A percentile compares a stretch with the other conserved stretches of the same genome.
These are phyloP conservation scores for Penicillium sp. DNA, from an alignment of 2,329 filamentous ascomycete species.

Conservation along the genomic window DNA sequence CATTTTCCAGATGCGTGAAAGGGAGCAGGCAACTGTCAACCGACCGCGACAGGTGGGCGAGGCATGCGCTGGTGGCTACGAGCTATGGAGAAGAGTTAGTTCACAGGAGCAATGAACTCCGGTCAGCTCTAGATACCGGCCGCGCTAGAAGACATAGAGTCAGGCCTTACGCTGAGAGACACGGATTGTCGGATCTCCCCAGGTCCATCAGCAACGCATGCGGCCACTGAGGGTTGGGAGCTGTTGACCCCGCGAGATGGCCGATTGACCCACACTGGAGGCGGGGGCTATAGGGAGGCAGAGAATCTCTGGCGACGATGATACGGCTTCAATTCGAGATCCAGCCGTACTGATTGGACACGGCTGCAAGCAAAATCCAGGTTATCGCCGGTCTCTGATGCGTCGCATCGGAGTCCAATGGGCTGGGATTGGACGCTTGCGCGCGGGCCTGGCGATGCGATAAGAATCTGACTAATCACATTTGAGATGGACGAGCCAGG, in stretches of 20 bases:
- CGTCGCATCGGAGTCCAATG: background rate
- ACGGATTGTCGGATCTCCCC: background rate
- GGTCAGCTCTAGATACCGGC: background rate
- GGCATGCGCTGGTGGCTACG: constrained; percentile 1
- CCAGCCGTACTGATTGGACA: constrained; percentile 20
- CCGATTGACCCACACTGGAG: constrained; percentile 23
- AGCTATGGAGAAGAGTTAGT: constrained; percentile 11
- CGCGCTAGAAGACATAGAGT: background rate
- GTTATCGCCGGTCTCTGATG: constrained; percentile 25
- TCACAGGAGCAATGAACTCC: background rate
- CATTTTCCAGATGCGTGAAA: constrained; percentile 15
- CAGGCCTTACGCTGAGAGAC: constrained; percentile 1
- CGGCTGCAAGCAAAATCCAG: constrained; percentile 1
- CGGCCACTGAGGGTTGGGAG: constrained; percentile 4
- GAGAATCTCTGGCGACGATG: background rate
- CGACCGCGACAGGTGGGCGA: background rate
- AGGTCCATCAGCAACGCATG: constrained; percentile 4
- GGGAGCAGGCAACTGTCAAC: background rate
- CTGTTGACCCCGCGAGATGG: constrained; percentile 21
- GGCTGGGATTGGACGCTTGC: background rate
- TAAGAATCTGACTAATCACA: background rate
- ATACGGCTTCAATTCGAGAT: constrained; percentile 9
- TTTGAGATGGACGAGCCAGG: background rate
- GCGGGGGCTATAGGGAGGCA: constrained; percentile 11
- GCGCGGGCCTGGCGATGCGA: background rate